Evolutionary conservation across 768 basidiomycete species (phyloP).

Genomic region (Lepiota venenata): DNA sequence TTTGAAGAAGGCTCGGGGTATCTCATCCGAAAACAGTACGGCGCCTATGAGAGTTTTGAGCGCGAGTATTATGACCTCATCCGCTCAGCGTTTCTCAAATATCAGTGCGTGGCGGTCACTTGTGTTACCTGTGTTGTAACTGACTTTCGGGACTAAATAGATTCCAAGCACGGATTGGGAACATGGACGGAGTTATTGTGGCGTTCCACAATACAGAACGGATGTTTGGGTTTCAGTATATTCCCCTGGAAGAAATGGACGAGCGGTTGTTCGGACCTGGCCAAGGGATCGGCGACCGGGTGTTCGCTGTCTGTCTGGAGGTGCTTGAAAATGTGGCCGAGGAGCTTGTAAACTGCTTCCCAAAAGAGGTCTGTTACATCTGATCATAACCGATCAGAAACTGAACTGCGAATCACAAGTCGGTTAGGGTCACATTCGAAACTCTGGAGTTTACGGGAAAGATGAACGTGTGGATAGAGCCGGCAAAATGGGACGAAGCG

Average conservation of each 20-base stretch:
- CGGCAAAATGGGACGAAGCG: slow-evolving; percentile 40
- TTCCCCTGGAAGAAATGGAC: slow-evolving; percentile 88
- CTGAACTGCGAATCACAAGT: slow-evolving; percentile 30
- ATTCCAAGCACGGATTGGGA: slow-evolving; percentile 93
- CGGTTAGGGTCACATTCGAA: slow-evolving; percentile 60
- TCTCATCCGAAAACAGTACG: slow-evolving; percentile 60
- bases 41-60: slow-evolving; percentile 79
- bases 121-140: too few species aligned
- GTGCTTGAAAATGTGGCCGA: slow-evolving; percentile 67
- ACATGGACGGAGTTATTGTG: slow-evolving; percentile 93
- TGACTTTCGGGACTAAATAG: too few species aligned
- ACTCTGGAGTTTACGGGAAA: slow-evolving; percentile 38
- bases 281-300: slow-evolving; percentile 56
- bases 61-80: slow-evolving; percentile 93
- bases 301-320: slow-evolving; percentile 72
- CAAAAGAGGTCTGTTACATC: slow-evolving; percentile 49
- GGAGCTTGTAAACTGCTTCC: slow-evolving; percentile 58
- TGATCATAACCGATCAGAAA: neutral
- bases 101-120: slow-evolving; percentile 49
- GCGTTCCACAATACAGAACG: slow-evolving; percentile 85
- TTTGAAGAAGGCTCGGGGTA: slow-evolving; percentile 81
- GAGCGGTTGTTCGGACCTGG: slow-evolving; percentile 62
- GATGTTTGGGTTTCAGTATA: slow-evolving; percentile 93
- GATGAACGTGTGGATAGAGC: slow-evolving; percentile 69
- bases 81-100: slow-evolving; percentile 93